phyloP scores from a whole-genome alignment of 2,329 filamentous ascomycete species.

The Ceratocystis diversiconidia region DNA sequence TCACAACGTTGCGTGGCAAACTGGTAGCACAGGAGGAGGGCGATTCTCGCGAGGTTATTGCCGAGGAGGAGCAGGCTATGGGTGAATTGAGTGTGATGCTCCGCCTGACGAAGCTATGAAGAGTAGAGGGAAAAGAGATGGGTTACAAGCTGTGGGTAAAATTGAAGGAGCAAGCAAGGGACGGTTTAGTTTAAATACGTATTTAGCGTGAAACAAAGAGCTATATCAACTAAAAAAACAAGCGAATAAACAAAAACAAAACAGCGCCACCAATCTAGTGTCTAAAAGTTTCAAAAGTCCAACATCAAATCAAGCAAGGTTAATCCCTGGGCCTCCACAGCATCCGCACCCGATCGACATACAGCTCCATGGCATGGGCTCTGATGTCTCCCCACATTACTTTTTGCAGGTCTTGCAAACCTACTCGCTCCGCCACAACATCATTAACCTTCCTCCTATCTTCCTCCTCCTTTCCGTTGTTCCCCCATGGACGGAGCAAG shows the following conservation, averaged over 20 bases:
- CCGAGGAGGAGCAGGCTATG: slow-evolving; percentile 73
- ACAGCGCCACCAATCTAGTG: too few species aligned
- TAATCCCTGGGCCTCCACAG: background rate
- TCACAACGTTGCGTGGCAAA: slow-evolving; percentile 63
- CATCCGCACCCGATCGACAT: slow-evolving; percentile 1
- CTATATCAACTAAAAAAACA: background rate
- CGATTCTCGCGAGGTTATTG: slow-evolving; percentile 39
- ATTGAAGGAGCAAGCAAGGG: background rate
- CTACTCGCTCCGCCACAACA: slow-evolving; percentile 53
- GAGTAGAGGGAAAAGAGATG: slow-evolving; percentile 21
- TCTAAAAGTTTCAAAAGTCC: background rate
- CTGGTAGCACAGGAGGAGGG: slow-evolving; percentile 38
- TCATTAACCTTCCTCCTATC: slow-evolving; percentile 38
- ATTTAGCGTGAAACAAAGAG: slow-evolving; percentile 2
- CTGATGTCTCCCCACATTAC: slow-evolving; percentile 35
- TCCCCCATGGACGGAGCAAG: slow-evolving; percentile 40
- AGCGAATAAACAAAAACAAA: too few species aligned
- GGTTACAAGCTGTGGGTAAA: background rate
- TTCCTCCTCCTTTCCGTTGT: slow-evolving; percentile 25
- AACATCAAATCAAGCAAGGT: background rate
- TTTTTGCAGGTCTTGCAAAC: slow-evolving; percentile 51
- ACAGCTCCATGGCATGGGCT: slow-evolving; percentile 9
- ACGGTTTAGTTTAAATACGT: background rate
- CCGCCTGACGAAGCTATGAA: slow-evolving; percentile 55
- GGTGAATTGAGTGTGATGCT: slow-evolving; percentile 70